These are phyloP conservation scores for Phytophthora multivora DNA, from an alignment of 352 stramenopile genomes.

Conservation along the genomic window DNA sequence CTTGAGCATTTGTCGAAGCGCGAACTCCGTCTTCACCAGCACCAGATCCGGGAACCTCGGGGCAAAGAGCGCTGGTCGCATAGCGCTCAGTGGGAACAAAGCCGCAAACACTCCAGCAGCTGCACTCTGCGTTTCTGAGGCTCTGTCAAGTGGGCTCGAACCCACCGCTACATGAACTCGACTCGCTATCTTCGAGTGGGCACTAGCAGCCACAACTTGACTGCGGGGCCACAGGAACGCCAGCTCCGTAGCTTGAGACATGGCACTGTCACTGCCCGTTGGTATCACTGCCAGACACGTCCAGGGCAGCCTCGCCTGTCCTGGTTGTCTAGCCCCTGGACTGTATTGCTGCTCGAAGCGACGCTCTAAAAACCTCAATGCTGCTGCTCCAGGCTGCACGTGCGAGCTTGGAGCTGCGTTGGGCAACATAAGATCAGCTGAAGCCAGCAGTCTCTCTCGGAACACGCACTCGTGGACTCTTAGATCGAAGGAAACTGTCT, in stretches of 20 bases:
- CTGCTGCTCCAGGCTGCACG: slow-evolving; percentile 23
- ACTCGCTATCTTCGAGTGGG: slow-evolving; percentile 41
- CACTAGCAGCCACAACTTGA: slow-evolving; percentile 42
- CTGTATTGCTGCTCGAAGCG: slow-evolving; percentile 66
- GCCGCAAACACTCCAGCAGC: slow-evolving; percentile 40
- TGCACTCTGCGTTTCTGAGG: slow-evolving; percentile 12
- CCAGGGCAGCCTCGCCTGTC: slow-evolving; percentile 51
- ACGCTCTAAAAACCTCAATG: slow-evolving; percentile 58
- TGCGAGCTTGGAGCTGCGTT: slow-evolving; percentile 14
- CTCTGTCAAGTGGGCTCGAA: slow-evolving; percentile 20
- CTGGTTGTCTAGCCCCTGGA: slow-evolving; percentile 28
- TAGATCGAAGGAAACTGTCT: slow-evolving; percentile 51
- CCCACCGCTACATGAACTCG: slow-evolving; percentile 52
- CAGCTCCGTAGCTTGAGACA: slow-evolving; percentile 43
- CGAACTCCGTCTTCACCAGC: slow-evolving; percentile 70
- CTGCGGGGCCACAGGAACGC: slow-evolving; percentile 61
- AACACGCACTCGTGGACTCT: slow-evolving; percentile 75
- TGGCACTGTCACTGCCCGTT: slow-evolving; percentile 32
- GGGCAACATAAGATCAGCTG: slow-evolving; percentile 30
- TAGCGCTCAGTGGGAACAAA: slow-evolving; percentile 36
- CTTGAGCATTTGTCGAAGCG: slow-evolving; percentile 54
- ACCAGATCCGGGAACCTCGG: slow-evolving; percentile 61
- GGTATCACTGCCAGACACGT: slow-evolving; percentile 66
- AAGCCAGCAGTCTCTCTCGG: slow-evolving; percentile 52
- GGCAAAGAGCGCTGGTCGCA: slow-evolving; percentile 45